Evolutionary conservation across 495 filamentous ascomycete genomes (phyloP).

Genomic region (Ramalina intermedia): DNA sequence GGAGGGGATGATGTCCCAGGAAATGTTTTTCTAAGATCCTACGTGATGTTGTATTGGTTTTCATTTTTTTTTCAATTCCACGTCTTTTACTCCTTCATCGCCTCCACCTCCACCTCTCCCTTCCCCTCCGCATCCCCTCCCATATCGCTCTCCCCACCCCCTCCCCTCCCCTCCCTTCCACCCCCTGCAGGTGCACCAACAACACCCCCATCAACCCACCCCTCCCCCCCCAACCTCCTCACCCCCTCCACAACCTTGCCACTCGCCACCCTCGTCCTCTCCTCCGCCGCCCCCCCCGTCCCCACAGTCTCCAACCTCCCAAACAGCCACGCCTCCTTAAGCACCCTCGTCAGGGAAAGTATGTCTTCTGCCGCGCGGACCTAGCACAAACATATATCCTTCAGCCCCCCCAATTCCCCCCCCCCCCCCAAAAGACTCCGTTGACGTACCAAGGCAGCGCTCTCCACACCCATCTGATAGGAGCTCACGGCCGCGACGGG

Average conservation of each 20-base stretch:
- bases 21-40: too few relatives aligned
- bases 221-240: conserved; percentile 20
- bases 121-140: neutral
- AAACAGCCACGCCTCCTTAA: conserved; percentile 68
- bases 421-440: too few relatives aligned
- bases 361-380: conserved; percentile 53
- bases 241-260: conserved; percentile 32
- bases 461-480: conserved; percentile 50
- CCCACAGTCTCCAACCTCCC: conserved; percentile 53
- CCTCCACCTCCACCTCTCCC: neutral
- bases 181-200: conserved; percentile 3
- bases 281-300: conserved; percentile 29
- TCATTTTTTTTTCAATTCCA: too few relatives aligned
- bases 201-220: conserved; percentile 22
- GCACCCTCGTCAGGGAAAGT: conserved; percentile 41
- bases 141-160: conserved; percentile 8
- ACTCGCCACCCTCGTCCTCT: conserved; percentile 38
- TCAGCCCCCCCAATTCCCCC: neutral
- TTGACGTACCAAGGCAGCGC: conserved; percentile 41
- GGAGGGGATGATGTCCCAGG: too few relatives aligned
- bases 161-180: conserved; percentile 14
- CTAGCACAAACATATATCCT: conserved; percentile 18
- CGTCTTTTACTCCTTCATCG: neutral
- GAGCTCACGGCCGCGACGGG: conserved; percentile 41
- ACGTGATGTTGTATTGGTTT: too few relatives aligned